phyloP scores from a whole-genome alignment of 345 rosid species.

The Hevea brasiliensis region DNA sequence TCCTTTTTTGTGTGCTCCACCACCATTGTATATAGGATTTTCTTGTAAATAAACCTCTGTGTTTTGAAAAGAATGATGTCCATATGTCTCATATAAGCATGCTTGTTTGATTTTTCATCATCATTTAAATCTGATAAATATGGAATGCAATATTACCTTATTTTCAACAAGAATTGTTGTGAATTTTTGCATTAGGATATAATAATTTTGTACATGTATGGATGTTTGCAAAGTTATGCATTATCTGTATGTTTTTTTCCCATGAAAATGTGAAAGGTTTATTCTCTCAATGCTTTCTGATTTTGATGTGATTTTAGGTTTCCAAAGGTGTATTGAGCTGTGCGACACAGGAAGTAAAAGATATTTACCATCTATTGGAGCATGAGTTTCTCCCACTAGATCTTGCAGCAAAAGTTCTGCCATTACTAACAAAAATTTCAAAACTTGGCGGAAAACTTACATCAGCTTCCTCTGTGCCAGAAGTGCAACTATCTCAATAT shows the following conservation, averaged over 20 bases:
- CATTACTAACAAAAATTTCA: conserved; percentile 68
- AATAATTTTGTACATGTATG: not conserved
- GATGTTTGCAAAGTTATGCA: not conserved
- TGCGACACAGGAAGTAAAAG: conserved; percentile 96
- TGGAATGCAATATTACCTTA: not conserved
- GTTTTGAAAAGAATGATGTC: not conserved
- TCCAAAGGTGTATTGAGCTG: conserved; percentile 89
- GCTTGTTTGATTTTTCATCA: not conserved
- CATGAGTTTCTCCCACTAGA: conserved; percentile 85
- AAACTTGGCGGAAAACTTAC: conserved; percentile 89
- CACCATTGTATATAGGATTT: not conserved
- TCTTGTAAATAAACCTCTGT: not conserved
- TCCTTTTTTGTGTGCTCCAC: not conserved
- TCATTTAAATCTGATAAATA: not conserved
- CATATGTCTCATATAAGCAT: not conserved
- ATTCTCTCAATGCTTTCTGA: not conserved
- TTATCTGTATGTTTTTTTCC: not conserved
- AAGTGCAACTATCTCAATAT: conserved; percentile 79
- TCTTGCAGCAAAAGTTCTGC: conserved; percentile 76
- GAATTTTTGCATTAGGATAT: not conserved
- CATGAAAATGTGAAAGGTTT: not conserved
- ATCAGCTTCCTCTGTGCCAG: conserved; percentile 88
- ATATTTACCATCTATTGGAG: conserved; percentile 85
- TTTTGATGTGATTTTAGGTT: conserved; percentile 46
- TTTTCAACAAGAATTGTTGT: not conserved